Evolutionary conservation across 495 filamentous ascomycete species (phyloP), one percentile per base, ranked within the genome.

Genomic region (Penicillium lividum): DNA sequence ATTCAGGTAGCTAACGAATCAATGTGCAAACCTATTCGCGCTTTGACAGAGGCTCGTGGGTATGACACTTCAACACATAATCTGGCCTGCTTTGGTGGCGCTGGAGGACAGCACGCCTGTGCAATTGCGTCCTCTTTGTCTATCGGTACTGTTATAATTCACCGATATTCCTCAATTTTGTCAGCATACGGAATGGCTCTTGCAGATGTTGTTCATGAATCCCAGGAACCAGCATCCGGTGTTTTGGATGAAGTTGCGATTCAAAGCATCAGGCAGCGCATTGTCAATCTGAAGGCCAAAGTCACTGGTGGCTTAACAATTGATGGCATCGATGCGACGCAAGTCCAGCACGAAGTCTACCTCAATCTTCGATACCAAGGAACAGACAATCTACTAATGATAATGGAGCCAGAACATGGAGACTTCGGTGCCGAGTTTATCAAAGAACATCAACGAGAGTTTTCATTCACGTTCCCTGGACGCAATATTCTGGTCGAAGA

Each of bases 171-270:
- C 0, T 97, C 93, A 0, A 92, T 98, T 3, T 81, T 98, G 0
- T 97, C 92, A 0, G 94, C 94, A 3, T 98, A 97, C 61, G 94
- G 94, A 15, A 97, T 98, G 93, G 92, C 92, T 3, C 72, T 98
- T 25, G 94, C 94, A 5, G 93, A 98, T 67, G 92, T 97, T 0
- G 93, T 97, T 11, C 89, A 96, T 50, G 94, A 98, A 72, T 80
- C 85, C 34, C 93, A 97, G 64, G 91, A 93, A 63, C 94, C 94
- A 7, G 91, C 92, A 44, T 94, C 92, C 3, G 65, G 70, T 22
- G 44, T 67, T 56, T 34, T 78, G 69, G 63, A 38, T 22, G 22
- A 22, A 22, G 22, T 22, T 22, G 22, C 22, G 22, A 22, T 22
- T 22, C 22, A 22, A 22, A 22, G 22, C 22, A 22, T 22, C 22